Percentiles rank a stretch among this genome's conserved stretches.
Evolutionary conservation across 2,329 filamentous ascomycete genomes (phyloP).

Genomic region (Hirsutella thompsonii): DNA sequence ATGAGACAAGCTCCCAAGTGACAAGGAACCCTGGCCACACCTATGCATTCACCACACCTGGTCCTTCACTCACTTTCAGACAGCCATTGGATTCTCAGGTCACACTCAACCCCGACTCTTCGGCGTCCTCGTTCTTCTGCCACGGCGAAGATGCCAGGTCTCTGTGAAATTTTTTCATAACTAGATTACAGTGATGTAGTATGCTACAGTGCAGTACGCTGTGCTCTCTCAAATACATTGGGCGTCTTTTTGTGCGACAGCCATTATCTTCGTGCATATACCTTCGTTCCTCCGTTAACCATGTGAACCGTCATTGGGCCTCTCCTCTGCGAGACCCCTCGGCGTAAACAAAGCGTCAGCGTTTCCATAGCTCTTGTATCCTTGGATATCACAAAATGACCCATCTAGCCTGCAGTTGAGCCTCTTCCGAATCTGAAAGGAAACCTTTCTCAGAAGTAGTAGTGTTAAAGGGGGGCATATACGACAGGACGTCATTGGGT

Average conservation of each 20-base stretch:
- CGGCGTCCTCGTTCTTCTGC: background rate
- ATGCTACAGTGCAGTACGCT: conserved; percentile 1
- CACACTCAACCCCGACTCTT: background rate
- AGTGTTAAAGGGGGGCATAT: background rate
- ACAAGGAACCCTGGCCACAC: background rate
- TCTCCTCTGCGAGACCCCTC: background rate
- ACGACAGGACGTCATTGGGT: background rate
- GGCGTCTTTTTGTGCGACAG: background rate
- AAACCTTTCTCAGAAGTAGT: background rate
- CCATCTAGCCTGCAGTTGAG: conserved; percentile 1
- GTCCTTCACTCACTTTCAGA: background rate
- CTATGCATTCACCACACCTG: background rate
- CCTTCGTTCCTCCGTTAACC: background rate
- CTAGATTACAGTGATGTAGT: background rate
- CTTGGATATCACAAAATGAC: conserved; percentile 4
- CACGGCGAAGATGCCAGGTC: background rate
- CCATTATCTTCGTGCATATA: conserved; percentile 2
- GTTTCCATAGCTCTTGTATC: background rate
- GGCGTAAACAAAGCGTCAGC: background rate
- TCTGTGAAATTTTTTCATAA: background rate
- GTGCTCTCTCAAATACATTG: background rate
- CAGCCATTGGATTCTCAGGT: background rate
- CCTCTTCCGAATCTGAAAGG: background rate
- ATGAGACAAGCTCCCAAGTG: background rate
- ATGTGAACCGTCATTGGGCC: background rate